A percentile compares a stretch with the other conserved stretches of the same genome.
Evolutionary conservation across 768 basidiomycete genomes (phyloP).

Genomic region (Boletus rubroflammeus): DNA sequence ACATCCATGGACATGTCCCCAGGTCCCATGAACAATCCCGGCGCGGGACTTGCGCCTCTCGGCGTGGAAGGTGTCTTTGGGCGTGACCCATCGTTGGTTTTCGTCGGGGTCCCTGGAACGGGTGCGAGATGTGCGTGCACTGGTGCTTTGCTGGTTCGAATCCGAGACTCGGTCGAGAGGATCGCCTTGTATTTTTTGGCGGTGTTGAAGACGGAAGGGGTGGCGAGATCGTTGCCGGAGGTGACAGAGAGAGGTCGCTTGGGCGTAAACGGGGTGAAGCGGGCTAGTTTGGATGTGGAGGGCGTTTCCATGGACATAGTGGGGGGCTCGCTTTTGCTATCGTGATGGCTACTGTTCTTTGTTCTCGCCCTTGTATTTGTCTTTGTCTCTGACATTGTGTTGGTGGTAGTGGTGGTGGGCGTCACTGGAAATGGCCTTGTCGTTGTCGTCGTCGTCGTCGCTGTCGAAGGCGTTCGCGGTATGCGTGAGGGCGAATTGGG

Average conservation of each 20-base stretch:
- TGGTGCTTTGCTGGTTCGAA: slow-evolving; percentile 30
- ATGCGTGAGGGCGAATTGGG: background rate
- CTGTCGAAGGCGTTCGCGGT: background rate
- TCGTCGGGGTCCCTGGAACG: slow-evolving; percentile 54
- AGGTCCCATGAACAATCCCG: slow-evolving; percentile 37
- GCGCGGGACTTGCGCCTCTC: slow-evolving; percentile 46
- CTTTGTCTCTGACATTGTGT: background rate
- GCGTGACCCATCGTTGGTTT: slow-evolving; percentile 35
- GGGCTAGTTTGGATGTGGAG: slow-evolving; percentile 36
- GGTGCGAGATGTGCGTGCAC: slow-evolving; percentile 35
- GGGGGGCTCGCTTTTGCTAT: background rate
- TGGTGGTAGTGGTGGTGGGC: background rate
- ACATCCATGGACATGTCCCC: slow-evolving; percentile 69
- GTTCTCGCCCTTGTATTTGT: background rate
- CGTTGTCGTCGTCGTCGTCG: slow-evolving; percentile 7
- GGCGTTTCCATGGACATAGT: slow-evolving; percentile 15
- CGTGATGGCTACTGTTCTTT: background rate
- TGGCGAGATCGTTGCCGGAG: slow-evolving; percentile 34
- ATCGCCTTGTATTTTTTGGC: slow-evolving; percentile 68
- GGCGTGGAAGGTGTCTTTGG: slow-evolving; percentile 57
- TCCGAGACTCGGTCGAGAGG: slow-evolving; percentile 45
- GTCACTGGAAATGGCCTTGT: background rate
- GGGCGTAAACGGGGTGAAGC: slow-evolving; percentile 51
- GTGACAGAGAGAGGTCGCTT: slow-evolving; percentile 44
- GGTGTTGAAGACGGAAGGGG: slow-evolving; percentile 38